Base-by-base conservation (phyloP, 2,329 filamentous ascomycete species). In the Nemania sp. region DNA sequence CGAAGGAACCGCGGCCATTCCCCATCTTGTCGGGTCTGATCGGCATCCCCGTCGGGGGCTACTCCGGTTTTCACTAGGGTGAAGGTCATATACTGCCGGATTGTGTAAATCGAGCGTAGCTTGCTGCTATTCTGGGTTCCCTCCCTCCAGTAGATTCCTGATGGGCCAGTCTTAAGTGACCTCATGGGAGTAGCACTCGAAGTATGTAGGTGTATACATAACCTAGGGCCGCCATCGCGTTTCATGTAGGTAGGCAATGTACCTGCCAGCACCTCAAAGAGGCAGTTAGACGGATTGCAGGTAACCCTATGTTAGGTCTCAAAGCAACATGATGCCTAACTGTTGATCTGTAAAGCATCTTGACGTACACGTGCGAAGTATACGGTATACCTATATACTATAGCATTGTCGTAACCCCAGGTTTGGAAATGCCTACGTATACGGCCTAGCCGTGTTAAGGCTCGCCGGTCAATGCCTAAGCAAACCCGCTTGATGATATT, bases 21-120 rank as follows among this genome's bases (percentile, higher is more conserved):
- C 49, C 35, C 40, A 50, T 42, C 32, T 59, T 58, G 40, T 18
- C 32, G 20, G 47, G 51, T 29, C 49, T 54, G 37, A 15, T 60
- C 55, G 57, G 59, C 50, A 53, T 57, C 39, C 37, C 60, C 54
- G 59, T 58, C 49, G 7, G 49, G 18, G 29, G 47, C 51, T 42
- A 43, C n/a, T n/a, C n/a, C 47, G 39, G 51, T 58, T 42, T 49
- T 35, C 54, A 47, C 55, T 49, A 62, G 56, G 40, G 51, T 39
- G 18, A 47, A 55, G 43, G 34, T 21, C 15, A 18, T 34, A 43
- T 35, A 52, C 54, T 21, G 35, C 50, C 37, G 43, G 52, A 17
- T 17, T 34, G 46, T 42, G 17, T 25, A 29, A 7, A 57, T 60
- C 42, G n/a, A 57, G 59, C 47, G 51, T 54, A 48, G 35, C 42